Conservation (phyloP, 495 filamentous ascomycete species). For the Neurospora terricola region DNA sequence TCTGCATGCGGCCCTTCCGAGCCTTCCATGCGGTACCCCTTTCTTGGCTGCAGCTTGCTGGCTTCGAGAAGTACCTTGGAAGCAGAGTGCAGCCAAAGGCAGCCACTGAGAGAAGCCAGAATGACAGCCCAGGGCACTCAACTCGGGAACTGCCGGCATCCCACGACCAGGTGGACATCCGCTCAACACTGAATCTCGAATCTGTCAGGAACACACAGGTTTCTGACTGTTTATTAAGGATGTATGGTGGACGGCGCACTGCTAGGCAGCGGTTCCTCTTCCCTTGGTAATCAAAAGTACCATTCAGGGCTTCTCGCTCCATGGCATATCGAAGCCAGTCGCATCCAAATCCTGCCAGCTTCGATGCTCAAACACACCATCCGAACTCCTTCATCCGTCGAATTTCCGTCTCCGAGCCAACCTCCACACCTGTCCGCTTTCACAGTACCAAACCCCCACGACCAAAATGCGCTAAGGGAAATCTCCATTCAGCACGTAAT, state of each 20-base stretch:
- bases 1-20: constrained; percentile 11
- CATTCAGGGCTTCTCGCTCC: background rate
- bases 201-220: background rate
- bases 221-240: background rate
- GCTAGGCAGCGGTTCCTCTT: background rate
- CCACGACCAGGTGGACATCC: background rate
- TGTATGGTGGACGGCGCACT: background rate
- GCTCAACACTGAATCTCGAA: background rate
- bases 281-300: background rate
- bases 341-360: background rate
- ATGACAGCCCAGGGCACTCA: background rate
- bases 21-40: constrained; percentile 7
- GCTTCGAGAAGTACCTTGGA: background rate
- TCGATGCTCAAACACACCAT: background rate
- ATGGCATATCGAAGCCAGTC: background rate
- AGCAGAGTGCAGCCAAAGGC: background rate
- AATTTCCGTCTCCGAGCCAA: background rate
- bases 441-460: background rate
- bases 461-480: background rate
- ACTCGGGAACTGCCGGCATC: background rate
- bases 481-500: constrained; percentile 27
- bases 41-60: background rate
- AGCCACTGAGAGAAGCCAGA: background rate
- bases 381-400: background rate
- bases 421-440: background rate